These are phyloP conservation scores for Lavandula angustifolia DNA, from an alignment of 257 asterid species.

Conservation along the genomic window DNA sequence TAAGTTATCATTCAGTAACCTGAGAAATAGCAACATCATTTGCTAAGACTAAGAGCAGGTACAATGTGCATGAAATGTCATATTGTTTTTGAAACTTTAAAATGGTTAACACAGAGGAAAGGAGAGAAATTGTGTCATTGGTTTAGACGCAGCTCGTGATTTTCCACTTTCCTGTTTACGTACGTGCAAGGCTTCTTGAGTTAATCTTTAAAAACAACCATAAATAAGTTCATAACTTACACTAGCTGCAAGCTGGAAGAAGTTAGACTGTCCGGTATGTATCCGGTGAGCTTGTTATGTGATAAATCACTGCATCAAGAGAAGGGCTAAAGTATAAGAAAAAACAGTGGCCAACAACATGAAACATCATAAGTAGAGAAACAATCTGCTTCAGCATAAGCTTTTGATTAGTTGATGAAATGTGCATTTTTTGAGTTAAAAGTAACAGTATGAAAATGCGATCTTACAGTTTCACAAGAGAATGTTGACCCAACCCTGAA, in stretches of 20 bases:
- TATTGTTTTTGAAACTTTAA: not conserved
- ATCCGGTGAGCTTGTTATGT: slow-evolving; percentile 72
- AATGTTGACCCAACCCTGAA: slow-evolving; percentile 71
- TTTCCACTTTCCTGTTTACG: no score
- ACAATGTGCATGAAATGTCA: not conserved
- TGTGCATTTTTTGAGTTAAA: not conserved
- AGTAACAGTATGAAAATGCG: slow-evolving; percentile 5
- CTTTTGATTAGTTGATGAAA: not conserved
- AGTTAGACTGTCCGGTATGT: slow-evolving; percentile 79
- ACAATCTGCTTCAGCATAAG: not conserved
- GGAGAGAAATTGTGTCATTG: not conserved
- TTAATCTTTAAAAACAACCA: slow-evolving; percentile 8
- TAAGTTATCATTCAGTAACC: slow-evolving; percentile 63
- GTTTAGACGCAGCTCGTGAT: not conserved
- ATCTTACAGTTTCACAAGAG: slow-evolving; percentile 90
- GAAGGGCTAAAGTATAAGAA: slow-evolving; percentile 12
- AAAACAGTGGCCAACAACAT: not conserved
- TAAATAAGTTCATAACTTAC: slow-evolving; percentile 50
- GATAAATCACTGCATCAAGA: slow-evolving; percentile 81
- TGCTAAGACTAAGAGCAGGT: not conserved
- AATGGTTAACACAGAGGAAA: not conserved
- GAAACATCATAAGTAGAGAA: not conserved
- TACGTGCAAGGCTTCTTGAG: not conserved
- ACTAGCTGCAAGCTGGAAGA: slow-evolving; percentile 75
- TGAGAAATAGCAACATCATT: not conserved